Base-by-base conservation (phyloP, 176 grass and related monocot species). In the Otatea glauca region DNA sequence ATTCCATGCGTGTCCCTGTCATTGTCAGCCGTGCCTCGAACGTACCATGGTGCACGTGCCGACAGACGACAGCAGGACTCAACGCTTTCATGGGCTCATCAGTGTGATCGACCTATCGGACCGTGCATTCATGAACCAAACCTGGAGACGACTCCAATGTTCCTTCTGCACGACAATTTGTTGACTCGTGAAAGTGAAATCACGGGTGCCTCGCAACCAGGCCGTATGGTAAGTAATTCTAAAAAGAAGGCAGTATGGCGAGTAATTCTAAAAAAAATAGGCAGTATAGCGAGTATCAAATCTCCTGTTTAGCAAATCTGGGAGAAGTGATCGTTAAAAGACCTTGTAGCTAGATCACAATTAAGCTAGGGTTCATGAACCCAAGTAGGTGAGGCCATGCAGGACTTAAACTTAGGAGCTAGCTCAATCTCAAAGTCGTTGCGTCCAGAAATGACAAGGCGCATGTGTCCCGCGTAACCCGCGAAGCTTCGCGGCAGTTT, bases 401-500 rank as follows among this genome's bases (percentile, higher is more conserved):
- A 37, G 48, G 15, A 16, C n/a, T 53, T 78, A 18, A 9, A 16
- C n/a, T 53, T 78, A 18, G 13, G 24, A 25, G 35, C 37, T 81
- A 47, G 67, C 38, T 45, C 21, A 49, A 11, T 18, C n/a, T 43
- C 18, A 25, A 77, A 79, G 79, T 90, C 79, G 48, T 23, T 18
- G 74, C 32, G 83, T 29, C 58, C 44, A 6, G n/a, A 70, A 47
- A 82, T 72, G 88, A 86, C 83, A 78, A 32, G 72, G 37, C 5
- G 81, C 85, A 91, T 91, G 85, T 91, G 89, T 79, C 43, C 13
- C 18, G 80, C 89, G 65, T 72, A 58, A 70, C 69, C 7, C 43
- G 18, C 85, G 89, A 91, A 91, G 69, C 81, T 91, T 91, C 89
- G 42, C 9, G 23, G 6, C 35, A 75, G 81, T 48, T 91, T 91